phyloP scores from a whole-genome alignment of 139 green algal species.

The Chlorella sp. region DNA sequence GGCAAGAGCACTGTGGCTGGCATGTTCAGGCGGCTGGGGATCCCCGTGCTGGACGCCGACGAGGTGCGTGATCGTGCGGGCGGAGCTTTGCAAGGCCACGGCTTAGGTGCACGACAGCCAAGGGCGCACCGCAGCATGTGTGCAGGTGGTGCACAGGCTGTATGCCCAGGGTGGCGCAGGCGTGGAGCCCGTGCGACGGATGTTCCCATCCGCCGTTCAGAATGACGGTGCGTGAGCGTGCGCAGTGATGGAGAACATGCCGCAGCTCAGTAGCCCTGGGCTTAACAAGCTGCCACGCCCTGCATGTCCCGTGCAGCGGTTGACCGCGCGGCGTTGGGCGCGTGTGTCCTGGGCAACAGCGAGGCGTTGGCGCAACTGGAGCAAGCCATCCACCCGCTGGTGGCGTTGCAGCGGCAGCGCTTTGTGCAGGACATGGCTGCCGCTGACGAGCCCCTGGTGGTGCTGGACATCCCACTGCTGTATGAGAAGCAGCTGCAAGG shows the following conservation, averaged over 20 bases:
- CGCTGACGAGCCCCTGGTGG: conserved; percentile 33
- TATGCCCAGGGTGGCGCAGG: conserved; percentile 54
- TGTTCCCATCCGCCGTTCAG: conserved; percentile 40
- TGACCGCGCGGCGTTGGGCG: conserved; percentile 3
- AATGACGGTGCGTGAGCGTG: conserved; percentile 16
- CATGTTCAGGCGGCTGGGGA: conserved; percentile 40
- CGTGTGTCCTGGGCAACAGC: conserved; percentile 11
- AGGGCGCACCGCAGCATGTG: not conserved
- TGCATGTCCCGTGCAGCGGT: conserved; percentile 11
- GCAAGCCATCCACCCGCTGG: conserved; percentile 73
- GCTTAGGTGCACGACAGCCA: not conserved
- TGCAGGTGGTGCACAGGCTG: conserved; percentile 57
- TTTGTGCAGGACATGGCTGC: conserved; percentile 35
- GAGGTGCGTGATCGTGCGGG: conserved; percentile 8
- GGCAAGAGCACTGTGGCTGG: conserved; percentile 58
- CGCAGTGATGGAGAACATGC: not conserved
- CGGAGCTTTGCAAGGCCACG: not conserved
- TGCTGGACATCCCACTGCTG: conserved; percentile 84
- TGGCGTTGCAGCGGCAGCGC: conserved; percentile 32
- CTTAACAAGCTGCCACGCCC: not conserved
- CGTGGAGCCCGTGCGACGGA: conserved; percentile 35
- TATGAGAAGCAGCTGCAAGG: conserved; percentile 62
- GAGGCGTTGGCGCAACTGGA: conserved; percentile 62
- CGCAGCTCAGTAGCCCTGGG: not conserved
- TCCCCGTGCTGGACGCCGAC: conserved; percentile 55